Evolutionary conservation across 768 basidiomycete genomes (phyloP).

Genomic region (Pleurotus tuoliensis): DNA sequence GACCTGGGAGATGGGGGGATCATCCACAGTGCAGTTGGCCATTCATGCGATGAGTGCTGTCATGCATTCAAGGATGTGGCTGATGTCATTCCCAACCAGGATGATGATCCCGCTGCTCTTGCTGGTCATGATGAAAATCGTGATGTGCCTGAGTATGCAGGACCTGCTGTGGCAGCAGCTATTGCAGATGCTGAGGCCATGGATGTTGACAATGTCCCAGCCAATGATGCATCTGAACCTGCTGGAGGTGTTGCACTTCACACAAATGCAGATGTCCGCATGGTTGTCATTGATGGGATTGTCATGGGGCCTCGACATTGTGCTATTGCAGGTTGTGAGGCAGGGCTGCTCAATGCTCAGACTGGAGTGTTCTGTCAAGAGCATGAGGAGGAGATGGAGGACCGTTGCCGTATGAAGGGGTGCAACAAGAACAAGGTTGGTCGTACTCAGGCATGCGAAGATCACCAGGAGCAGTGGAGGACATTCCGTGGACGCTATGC

Average conservation of each 20-base stretch:
- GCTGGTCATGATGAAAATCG: constrained; percentile 7
- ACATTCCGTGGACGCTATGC: neutral
- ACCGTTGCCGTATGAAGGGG: constrained; percentile 2
- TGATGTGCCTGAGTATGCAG: neutral
- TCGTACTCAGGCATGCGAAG: neutral
- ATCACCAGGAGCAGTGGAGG: constrained; percentile 2
- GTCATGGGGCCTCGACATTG: constrained; percentile 12
- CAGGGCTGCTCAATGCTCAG: constrained; percentile 2
- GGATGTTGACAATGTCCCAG: too few species aligned
- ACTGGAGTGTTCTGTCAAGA: neutral
- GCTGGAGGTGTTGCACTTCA: neutral
- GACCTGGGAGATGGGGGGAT: constrained; percentile 8
- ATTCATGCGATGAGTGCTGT: constrained; percentile 10
- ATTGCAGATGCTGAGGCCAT: too few species aligned
- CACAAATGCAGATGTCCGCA: neutral
- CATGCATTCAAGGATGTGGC: constrained; percentile 8
- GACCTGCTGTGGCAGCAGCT: too few species aligned
- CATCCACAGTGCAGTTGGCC: constrained; percentile 3
- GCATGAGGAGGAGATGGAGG: constrained; percentile 1
- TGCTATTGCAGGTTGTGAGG: constrained; percentile 8
- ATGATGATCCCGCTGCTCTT: neutral
- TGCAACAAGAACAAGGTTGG: neutral
- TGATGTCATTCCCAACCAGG: neutral
- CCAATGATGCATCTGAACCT: neutral
- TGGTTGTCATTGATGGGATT: constrained; percentile 14